Base-by-base conservation (phyloP, 306 rosid genomes). In the Geum urbanum region DNA sequence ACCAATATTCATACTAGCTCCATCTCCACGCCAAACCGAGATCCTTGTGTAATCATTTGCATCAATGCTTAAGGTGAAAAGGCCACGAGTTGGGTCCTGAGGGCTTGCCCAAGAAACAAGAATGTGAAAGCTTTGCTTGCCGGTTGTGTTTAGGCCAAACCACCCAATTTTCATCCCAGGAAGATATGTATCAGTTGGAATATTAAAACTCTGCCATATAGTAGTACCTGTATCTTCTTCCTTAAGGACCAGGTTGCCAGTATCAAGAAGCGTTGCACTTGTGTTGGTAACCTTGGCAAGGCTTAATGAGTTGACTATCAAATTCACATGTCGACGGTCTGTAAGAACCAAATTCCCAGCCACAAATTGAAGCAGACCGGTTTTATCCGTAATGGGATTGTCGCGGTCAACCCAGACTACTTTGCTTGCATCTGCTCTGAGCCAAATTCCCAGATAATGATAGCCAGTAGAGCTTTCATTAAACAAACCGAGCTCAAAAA, bases 401-500 rank as follows among this genome's bases (percentile, higher is more conserved):
- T 72, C 75, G 3, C 75, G 67, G 49, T 72, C 75, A 49, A 72
- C 76, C 76, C 75, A 71, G 37, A 71, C 67, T 11, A 50, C 57
- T 39, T 59, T 71, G 11, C 9, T 19, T 12, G 24, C 8, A 58
- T 71, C 68, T 12, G 68, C 67, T 16, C 9, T 46, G 9, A 71
- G 37, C 75, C 75, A 71, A 10, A 71, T 71, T 59, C 75, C 68
- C 47, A 71, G 75, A 49, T 72, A 72, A 60, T 60, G 16, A 37
- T 50, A 24, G 5, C 50, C 75, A 3, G 68, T 59, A 19, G 35
- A 45, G 35, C 22, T 39, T 9, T 32, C 50, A 56, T 24, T 56
- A 60, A 72, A 72, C 12, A 60, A 59, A 22, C 75, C 68, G 6
- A 72, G 75, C 75, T 59, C 68, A 19, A 71, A 72, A 18, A 59